Evolutionary conservation across 345 rosid genomes (phyloP), one percentile per base, ranked within the genome.

Genomic region (Gossypium sturtianum): DNA sequence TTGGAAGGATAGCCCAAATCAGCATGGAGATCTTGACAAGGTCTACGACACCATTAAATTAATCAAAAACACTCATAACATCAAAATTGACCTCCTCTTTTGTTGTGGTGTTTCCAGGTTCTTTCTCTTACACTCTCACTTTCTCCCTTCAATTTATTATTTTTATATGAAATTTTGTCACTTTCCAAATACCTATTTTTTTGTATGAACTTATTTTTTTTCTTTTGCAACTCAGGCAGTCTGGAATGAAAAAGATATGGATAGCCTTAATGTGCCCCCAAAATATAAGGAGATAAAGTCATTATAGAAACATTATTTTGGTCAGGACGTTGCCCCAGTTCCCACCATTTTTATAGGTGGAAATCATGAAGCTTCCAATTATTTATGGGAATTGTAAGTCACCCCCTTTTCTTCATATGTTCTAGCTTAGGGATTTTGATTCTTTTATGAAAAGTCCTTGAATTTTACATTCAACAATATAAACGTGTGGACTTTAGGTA

Each of bases 311-410:
- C 91, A 93, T 80, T 93, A 87, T 73, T 89, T 98, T 6, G 97
- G 97, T 49, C 86, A 79, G 78, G 86, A 85, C 78, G 70, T 91
- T 22, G 97, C 99, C 44, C 98, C 96, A 1, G 70, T 93, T 77
- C 99, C 98, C 7, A 91, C 99, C 1, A 86, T 95, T 4, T 95
- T 95, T 83, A 91, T 95, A n/a, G 94, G 97, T 20, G 98, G 99
- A 9, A 95, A 95, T 79, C 99, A 93, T 47, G 99, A 95, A 82
- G 99, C 99, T 80, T 95, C 97, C 8, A 95, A 93, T 76, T 93
- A 93, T 85, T 82, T 90, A 77, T 95, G 97, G 97, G 98, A 95
- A 82, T 61, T 93, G 98, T 90, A 73, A 80, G 97, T 81, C 1
- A 3, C 5, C 0, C 38, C 15, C 5, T 76, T 8, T 34, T 29